Conservation (phyloP, 2,329 filamentous ascomycete species). For the Aspergillus caelatus region DNA sequence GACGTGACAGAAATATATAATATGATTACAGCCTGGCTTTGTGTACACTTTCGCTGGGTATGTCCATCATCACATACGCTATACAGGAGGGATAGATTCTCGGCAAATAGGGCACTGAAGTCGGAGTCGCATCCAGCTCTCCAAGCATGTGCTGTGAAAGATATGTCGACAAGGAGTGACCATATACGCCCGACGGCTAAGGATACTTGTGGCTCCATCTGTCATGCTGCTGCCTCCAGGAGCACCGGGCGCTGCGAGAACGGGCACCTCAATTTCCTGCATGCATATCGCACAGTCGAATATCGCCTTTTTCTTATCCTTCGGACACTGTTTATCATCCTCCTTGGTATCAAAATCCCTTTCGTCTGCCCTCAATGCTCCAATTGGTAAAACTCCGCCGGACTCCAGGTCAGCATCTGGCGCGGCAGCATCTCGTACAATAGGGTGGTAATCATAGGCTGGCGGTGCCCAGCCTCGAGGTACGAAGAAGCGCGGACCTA, state of each 20-base stretch:
- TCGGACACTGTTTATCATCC: conserved; percentile 44
- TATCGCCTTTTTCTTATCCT: conserved; percentile 57
- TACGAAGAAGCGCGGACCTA: conserved; percentile 87
- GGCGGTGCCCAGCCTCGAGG: conserved; percentile 67
- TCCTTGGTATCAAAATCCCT: conserved; percentile 43
- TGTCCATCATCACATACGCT: conserved; percentile 25
- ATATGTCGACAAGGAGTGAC: conserved; percentile 96
- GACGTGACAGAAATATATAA: not conserved
- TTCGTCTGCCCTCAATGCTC: conserved; percentile 59
- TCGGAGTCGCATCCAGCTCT: conserved; percentile 93
- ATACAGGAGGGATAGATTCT: conserved; percentile 84
- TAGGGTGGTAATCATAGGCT: conserved; percentile 89
- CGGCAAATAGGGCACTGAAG: conserved; percentile 95
- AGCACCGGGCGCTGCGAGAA: conserved; percentile 60
- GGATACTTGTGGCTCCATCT: conserved; percentile 60
- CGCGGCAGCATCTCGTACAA: conserved; percentile 61
- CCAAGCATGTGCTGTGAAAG: conserved; percentile 87
- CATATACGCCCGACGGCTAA: conserved; percentile 88
- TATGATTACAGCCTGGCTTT: not conserved
- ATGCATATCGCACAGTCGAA: conserved; percentile 97
- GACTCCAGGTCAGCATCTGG: conserved; percentile 76
- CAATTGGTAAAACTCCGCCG: conserved; percentile 75
- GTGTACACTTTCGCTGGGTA: not conserved
- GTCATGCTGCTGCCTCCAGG: conserved; percentile 50
- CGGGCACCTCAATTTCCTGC: conserved; percentile 85